Base-by-base conservation (phyloP, 305 asterid species). In the Stenogyne calaminthoides region DNA sequence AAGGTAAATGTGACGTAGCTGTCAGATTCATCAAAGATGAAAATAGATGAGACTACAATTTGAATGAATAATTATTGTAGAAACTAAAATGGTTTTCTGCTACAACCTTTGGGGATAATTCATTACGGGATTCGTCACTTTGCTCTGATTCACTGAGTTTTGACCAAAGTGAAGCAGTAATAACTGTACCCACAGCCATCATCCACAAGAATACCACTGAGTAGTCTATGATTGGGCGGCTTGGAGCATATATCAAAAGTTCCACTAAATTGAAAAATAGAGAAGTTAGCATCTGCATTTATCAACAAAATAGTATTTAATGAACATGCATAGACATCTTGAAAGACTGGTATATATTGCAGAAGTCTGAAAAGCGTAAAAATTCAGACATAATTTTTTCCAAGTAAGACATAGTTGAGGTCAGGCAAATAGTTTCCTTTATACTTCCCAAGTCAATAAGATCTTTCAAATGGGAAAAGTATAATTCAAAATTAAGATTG, bases 131-230 rank as follows among this genome's bases (percentile, higher is more conserved):
- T 36, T 84, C 91, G n/a, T 81, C 86, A 70, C 44, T 80, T 80
- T 86, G 77, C 75, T 85, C 81, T 12, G 91, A 44, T 63, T 76
- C 74, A 69, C 87, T 82, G 64, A 88, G n/a, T 27, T 86, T 88
- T 22, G 97, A 73, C 97, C 98, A 93, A 66, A 85, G 83, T 34
- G 96, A 77, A 60, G 97, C 94, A 76, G 79, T 62, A 51, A 84
- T 59, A 66, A 93, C 80, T 20, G 97, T 85, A 66, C 97, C 97
- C 74, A 91, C 92, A 66, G 98, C 74, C 96, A 93, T 91, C 85
- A 88, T 49, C 97, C 97, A 91, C 75, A 93, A 78, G 85, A 93
- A 78, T 37, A 84, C 73, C 76, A 88, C 91, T 5, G 96, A 87
- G 75, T 80, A 82, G 81, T 91, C 96, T 65, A 91, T 64, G 68